phyloP scores from a whole-genome alignment of 2,329 filamentous ascomycete species.

The Microsporum audouinii region DNA sequence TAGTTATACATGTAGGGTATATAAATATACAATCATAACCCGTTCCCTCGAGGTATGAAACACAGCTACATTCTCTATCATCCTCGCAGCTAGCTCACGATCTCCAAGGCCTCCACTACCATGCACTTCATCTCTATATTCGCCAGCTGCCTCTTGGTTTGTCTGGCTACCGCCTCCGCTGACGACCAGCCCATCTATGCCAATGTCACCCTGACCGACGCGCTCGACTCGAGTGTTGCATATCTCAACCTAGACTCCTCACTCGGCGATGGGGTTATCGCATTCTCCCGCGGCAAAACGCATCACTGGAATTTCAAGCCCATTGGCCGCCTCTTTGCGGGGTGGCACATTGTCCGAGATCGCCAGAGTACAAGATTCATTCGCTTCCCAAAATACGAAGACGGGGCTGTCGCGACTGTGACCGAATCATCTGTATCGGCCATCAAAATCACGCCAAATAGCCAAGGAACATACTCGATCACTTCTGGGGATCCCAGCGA shows the following conservation, averaged over 20 bases:
- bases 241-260: not conserved
- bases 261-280: not conserved
- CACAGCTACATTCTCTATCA: not conserved
- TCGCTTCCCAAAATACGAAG: not conserved
- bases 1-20: not conserved
- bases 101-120: not conserved
- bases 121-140: not conserved
- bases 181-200: not conserved
- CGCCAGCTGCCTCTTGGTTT: not conserved
- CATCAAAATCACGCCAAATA: not conserved
- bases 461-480: not conserved
- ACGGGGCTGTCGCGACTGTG: not conserved
- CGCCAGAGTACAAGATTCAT: not conserved
- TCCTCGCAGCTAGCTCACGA: not conserved
- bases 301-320: not conserved
- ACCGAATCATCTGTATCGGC: not conserved
- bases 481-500: not conserved
- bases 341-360: not conserved
- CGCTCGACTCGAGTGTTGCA: not conserved
- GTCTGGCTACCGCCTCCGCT: not conserved
- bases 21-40: not conserved
- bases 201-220: not conserved
- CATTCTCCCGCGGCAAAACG: not conserved
- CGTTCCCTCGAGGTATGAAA: not conserved
- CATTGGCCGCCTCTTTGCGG: not conserved